Evolutionary conservation across 371 early-diverging fungal species (phyloP), one percentile per base, ranked within the genome.

Genomic region (Saksenaea vasiformis): DNA sequence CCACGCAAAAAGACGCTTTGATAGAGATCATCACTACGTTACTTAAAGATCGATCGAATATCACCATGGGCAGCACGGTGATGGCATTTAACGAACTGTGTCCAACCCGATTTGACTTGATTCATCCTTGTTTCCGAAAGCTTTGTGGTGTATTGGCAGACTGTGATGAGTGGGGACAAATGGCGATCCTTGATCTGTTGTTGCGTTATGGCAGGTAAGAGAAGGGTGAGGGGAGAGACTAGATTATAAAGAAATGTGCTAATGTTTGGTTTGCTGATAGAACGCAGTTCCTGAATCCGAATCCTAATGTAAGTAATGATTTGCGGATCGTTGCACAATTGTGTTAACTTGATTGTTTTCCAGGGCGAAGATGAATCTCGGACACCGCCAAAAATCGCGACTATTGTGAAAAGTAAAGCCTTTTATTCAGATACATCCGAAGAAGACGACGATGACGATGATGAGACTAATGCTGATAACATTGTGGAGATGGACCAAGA

Each of bases 81-180:
- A 87, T 89, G 74, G 93, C 94, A n/a, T 92, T 95, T 74, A 86
- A 87, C 38, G 88, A 90, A 61, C 85, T 95, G 4, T 94, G 96
- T 68, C 95, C 95, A 1, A 88, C 90, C 27, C 73, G 92, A 56
- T 83, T 90, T 62, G 95, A 94, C 60, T 67, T 94, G 63, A 88
- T 97, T 24, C 98, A 98, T 71, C 87, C 84, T 28, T 94, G 95
- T 66, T 98, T 85, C 76, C 86, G 95, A 31, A 92, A 94, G 53
- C 80, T 96, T 53, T 97, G 97, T 68, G 75, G 79, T 27, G 77
- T 95, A 80, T 72, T 98, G 28, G 77, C 87, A 5, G 96, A 95
- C 43, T 87, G 93, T 56, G 97, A 98, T 73, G 95, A 96, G 70
- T 96, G 97, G 97, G 95, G 93, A 15, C 97, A 97, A 74, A 85